phyloP scores from a whole-genome alignment of 345 rosid species.

The Excoecaria agallocha region DNA sequence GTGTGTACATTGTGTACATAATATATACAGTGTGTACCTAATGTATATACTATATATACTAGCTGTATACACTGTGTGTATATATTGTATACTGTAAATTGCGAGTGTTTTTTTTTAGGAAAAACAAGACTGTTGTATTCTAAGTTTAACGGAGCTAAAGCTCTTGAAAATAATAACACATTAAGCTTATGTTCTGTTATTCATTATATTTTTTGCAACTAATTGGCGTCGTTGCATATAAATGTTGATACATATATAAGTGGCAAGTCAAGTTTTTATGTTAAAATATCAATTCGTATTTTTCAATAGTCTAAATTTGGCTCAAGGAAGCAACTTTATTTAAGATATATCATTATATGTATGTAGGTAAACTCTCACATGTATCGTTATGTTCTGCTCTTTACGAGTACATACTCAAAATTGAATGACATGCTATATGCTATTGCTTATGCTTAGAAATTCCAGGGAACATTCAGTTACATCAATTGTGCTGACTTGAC shows the following conservation, averaged over 20 bases:
- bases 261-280: background rate
- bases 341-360: too few species aligned
- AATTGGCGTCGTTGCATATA: background rate
- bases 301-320: background rate
- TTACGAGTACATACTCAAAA: constrained; percentile 16
- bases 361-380: background rate
- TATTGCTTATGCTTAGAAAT: constrained; percentile 43
- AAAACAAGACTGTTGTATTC: constrained; percentile 74
- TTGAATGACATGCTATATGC: constrained; percentile 28
- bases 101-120: constrained; percentile 69
- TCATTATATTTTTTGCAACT: background rate
- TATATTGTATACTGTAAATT: constrained; percentile 90
- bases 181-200: background rate
- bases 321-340: too few species aligned
- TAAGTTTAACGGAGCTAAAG: constrained; percentile 20
- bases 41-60: too few species aligned
- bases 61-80: too few species aligned
- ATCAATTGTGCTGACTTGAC: constrained; percentile 49
- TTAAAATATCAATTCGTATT: background rate
- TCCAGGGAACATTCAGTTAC: constrained; percentile 50
- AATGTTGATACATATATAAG: background rate
- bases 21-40: too few species aligned
- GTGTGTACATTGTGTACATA: too few species aligned
- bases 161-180: too few species aligned
- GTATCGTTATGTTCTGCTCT: background rate